A percentile compares a stretch with the other conserved stretches of the same genome.
These are phyloP conservation scores for Pleurotus citrinopileatus DNA, from an alignment of 768 basidiomycete genomes.

Conservation along the genomic window DNA sequence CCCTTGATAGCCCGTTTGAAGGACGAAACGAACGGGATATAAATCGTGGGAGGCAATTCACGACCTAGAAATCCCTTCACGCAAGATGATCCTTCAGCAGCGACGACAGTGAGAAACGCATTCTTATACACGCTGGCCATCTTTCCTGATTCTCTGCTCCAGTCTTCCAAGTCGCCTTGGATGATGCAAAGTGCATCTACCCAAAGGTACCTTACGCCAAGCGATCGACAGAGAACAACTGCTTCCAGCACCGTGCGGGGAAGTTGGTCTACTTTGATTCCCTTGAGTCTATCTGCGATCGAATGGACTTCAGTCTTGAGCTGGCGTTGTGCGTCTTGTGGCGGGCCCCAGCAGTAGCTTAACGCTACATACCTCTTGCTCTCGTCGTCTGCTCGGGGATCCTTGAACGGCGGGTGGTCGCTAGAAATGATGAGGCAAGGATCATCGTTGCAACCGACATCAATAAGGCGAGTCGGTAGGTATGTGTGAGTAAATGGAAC, in stretches of 20 bases:
- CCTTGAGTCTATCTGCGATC: neutral
- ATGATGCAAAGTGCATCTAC: constrained; percentile 1
- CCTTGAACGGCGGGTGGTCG: neutral
- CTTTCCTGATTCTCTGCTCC: neutral
- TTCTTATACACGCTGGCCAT: constrained; percentile 5
- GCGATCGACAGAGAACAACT: neutral
- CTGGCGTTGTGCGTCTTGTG: neutral
- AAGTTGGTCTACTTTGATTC: neutral
- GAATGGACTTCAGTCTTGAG: neutral
- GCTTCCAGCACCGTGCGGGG: neutral
- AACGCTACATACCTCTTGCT: neutral
- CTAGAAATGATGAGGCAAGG: neutral
- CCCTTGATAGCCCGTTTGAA: neutral
- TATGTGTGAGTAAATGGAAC: neutral
- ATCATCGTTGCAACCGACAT: neutral
- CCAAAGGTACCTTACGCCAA: constrained; percentile 1
- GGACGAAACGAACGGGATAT: neutral
- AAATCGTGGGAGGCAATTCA: neutral
- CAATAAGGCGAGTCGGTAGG: neutral
- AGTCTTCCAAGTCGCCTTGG: neutral
- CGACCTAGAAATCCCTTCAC: neutral
- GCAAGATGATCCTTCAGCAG: neutral
- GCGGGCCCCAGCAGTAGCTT: constrained; percentile 3
- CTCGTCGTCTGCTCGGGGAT: neutral
- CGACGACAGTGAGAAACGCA: neutral